Conservation (phyloP, 495 filamentous ascomycete genomes). For the Amniculicola lignicola region DNA sequence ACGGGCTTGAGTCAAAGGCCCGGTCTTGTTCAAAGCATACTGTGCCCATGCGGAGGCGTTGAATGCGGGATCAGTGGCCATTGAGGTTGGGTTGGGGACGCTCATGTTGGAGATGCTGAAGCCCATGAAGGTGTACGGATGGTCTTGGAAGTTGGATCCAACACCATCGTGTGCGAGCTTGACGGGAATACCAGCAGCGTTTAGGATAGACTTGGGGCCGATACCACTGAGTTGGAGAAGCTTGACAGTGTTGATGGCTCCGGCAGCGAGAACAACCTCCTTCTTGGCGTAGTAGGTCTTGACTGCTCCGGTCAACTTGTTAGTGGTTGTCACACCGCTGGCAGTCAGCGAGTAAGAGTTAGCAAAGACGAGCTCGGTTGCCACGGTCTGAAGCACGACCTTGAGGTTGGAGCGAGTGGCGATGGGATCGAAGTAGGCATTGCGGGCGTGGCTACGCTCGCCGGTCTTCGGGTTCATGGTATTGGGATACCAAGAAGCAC, state of each 20-base stretch:
- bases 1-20: slow-evolving; percentile 5
- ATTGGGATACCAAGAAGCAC: slow-evolving; percentile 19
- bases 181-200: slow-evolving; percentile 44
- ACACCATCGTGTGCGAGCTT: slow-evolving; percentile 46
- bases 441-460: slow-evolving; percentile 9
- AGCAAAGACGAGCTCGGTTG: slow-evolving; percentile 22
- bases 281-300: slow-evolving; percentile 46
- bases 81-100: slow-evolving; percentile 12
- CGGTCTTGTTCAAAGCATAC: slow-evolving; percentile 15
- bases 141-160: slow-evolving; percentile 21
- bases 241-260: slow-evolving; percentile 56
- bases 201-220: slow-evolving; percentile 47
- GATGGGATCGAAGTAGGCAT: slow-evolving; percentile 17
- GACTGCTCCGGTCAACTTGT: slow-evolving; percentile 26
- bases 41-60: slow-evolving; percentile 10
- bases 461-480: slow-evolving; percentile 8
- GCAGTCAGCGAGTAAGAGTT: slow-evolving; percentile 29
- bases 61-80: slow-evolving; percentile 6
- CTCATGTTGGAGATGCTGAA: slow-evolving; percentile 13
- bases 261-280: slow-evolving; percentile 59
- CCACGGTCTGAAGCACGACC: slow-evolving; percentile 10
- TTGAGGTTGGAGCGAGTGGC: slow-evolving; percentile 15
- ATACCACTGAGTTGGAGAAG: slow-evolving; percentile 57
- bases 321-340: slow-evolving; percentile 35
- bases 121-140: slow-evolving; percentile 9